Base-by-base conservation (phyloP, 2,329 filamentous ascomycete species). In the Plectosphaerella cucumerina region DNA sequence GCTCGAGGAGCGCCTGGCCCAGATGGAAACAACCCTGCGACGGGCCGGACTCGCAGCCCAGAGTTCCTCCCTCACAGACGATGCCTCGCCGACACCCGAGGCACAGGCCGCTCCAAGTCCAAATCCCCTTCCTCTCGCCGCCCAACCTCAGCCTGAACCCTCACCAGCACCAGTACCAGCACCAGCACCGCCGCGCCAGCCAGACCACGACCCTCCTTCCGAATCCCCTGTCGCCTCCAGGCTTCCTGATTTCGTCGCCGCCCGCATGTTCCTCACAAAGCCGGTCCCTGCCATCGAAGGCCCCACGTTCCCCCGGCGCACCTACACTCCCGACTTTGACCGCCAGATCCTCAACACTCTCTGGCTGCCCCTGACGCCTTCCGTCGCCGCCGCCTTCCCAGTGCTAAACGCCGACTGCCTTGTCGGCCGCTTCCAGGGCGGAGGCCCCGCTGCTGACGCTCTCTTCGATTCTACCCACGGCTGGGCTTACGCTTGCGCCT, bases 1-100 rank as follows among this genome's bases (percentile, higher is more conserved):
- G 6, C 50, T 56, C 17, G 53, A 56, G 10, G 53, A 56, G 17
- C 44, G 53, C 5, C 44, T 56, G 6, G 54, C 53, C 10, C 52
- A 52, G 18, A 56, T 56, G 53, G 53, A 56, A 23, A 46, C 53
- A 3, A 47, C 51, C 5, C 47, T 56, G 3, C 43, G 33, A 8
- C 43, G 33, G 11, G 43, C 43, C 23, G 43, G 43, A 10, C 22
- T 45, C 20, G 26, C 43, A n/a, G 20, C 20, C 5, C 20, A 44
- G 15, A 11, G 5, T 3, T 9, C 5, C 11, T 6, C 12, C 3
- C 8, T 12, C 5, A 14, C 20, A 23, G 42, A 12, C 10, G 9
- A 23, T 3, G 26, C 26, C 9, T 31, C 26, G 4, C 9, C 12
- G 26, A 31, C 26, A 10, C 43, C 22, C 5, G 43, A 33, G 6